phyloP scores from a whole-genome alignment of 345 rosid species.

The Eucalyptus curtisii region DNA sequence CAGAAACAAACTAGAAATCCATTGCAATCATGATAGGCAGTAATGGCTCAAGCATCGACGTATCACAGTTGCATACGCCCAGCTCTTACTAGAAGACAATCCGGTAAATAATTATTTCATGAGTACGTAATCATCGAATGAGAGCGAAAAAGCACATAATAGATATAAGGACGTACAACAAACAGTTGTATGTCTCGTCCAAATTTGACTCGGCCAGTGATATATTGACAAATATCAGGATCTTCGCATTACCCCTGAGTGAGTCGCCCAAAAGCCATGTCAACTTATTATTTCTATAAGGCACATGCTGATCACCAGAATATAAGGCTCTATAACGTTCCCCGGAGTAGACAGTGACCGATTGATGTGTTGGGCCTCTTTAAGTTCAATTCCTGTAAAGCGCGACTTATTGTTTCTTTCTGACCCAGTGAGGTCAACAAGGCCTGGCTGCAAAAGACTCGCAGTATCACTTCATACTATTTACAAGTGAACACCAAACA shows the following conservation, averaged over 20 bases:
- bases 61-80: background rate
- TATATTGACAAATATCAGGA: constrained; percentile 82
- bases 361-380: constrained; percentile 91
- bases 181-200: constrained; percentile 80
- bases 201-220: constrained; percentile 79
- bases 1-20: background rate
- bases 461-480: background rate
- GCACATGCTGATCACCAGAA: constrained; percentile 68
- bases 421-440: no score
- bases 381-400: constrained; percentile 5
- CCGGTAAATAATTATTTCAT: no score
- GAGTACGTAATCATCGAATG: no score
- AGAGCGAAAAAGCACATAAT: background rate
- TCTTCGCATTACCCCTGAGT: constrained; percentile 89
- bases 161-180: constrained; percentile 27
- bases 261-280: constrained; percentile 95
- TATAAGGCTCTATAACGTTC: constrained; percentile 87
- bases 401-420: no score
- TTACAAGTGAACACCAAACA: background rate
- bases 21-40: background rate
- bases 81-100: background rate
- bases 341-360: constrained; percentile 65
- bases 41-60: background rate
- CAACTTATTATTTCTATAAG: constrained; percentile 81
- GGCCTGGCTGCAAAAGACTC: constrained; percentile 16